A percentile compares a stretch with the other conserved stretches of the same genome.
Evolutionary conservation across 1,284 basidiomycete species (phyloP).

Genomic region (Termitomyces sp.): DNA sequence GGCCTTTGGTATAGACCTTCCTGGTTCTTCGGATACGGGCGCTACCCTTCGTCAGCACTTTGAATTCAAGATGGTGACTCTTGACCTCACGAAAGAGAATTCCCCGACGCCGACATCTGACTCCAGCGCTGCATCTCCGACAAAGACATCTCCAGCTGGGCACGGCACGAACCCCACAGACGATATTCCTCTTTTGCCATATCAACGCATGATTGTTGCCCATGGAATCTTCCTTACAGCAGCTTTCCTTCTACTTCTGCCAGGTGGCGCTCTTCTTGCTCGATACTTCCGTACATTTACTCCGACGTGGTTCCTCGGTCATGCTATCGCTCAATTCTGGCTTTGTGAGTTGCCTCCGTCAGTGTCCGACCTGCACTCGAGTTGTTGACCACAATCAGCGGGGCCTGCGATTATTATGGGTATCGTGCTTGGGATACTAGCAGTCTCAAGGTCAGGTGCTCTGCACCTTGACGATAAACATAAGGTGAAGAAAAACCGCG

Average conservation of each 20-base stretch:
- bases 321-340: conserved; percentile 44
- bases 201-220: conserved; percentile 43
- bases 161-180: conserved; percentile 14
- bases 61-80: conserved; percentile 29
- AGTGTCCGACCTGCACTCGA: background rate
- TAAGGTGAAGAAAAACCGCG: conserved; percentile 32
- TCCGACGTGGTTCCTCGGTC: conserved; percentile 50
- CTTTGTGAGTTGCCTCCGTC: conserved; percentile 27
- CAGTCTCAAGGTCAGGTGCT: conserved; percentile 36
- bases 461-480: conserved; percentile 43
- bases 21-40: conserved; percentile 16
- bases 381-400: conserved; percentile 22
- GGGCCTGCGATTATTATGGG: conserved; percentile 49
- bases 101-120: conserved; percentile 17
- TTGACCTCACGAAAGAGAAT: conserved; percentile 38
- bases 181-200: conserved; percentile 28
- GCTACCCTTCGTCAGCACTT: conserved; percentile 31
- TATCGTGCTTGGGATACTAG: conserved; percentile 42
- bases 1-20: conserved; percentile 8
- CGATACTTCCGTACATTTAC: conserved; percentile 52
- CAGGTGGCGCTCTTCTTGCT: conserved; percentile 53
- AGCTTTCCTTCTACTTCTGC: conserved; percentile 56
- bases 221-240: conserved; percentile 49
- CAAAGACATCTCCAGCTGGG: conserved; percentile 8
- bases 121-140: conserved; percentile 10